phyloP scores from a whole-genome alignment of 2,329 filamentous ascomycete species.

The Hypoxylon sp. region DNA sequence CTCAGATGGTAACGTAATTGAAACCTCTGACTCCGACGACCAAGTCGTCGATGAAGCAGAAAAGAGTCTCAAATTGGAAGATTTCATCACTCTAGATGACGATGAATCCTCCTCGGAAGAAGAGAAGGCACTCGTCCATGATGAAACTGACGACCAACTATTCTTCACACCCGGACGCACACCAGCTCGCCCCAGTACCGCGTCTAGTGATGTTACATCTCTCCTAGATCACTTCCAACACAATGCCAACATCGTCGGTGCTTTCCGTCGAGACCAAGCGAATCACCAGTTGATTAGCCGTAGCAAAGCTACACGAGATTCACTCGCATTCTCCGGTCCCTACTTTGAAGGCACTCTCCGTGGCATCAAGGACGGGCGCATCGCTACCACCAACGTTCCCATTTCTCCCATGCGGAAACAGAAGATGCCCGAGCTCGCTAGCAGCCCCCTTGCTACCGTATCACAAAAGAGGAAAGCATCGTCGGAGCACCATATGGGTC shows the following conservation, averaged over 20 bases:
- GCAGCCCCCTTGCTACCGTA: constrained; percentile 65
- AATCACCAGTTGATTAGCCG: constrained; percentile 73
- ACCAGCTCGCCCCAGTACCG: constrained; percentile 65
- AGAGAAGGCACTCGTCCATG: constrained; percentile 64
- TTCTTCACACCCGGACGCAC: constrained; percentile 69
- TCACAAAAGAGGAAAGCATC: constrained; percentile 71
- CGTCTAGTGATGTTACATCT: constrained; percentile 65
- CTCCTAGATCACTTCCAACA: constrained; percentile 78
- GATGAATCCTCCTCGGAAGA: constrained; percentile 73
- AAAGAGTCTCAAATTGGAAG: constrained; percentile 75
- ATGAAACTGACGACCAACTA: constrained; percentile 63
- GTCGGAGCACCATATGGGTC: constrained; percentile 59
- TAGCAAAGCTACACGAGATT: constrained; percentile 73
- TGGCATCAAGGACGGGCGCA: constrained; percentile 75
- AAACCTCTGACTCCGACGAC: constrained; percentile 63
- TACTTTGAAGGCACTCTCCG: constrained; percentile 73
- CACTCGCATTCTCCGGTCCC: constrained; percentile 73
- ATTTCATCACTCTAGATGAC: constrained; percentile 78
- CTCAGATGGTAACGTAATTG: constrained; percentile 68
- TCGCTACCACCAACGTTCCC: constrained; percentile 76
- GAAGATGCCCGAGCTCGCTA: constrained; percentile 64
- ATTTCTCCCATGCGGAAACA: constrained; percentile 76
- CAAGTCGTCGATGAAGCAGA: constrained; percentile 77
- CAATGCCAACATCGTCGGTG: constrained; percentile 77
- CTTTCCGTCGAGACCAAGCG: constrained; percentile 80